These are phyloP conservation scores for Penicillium sp. DNA, from an alignment of 2,329 filamentous ascomycete genomes.

Conservation along the genomic window DNA sequence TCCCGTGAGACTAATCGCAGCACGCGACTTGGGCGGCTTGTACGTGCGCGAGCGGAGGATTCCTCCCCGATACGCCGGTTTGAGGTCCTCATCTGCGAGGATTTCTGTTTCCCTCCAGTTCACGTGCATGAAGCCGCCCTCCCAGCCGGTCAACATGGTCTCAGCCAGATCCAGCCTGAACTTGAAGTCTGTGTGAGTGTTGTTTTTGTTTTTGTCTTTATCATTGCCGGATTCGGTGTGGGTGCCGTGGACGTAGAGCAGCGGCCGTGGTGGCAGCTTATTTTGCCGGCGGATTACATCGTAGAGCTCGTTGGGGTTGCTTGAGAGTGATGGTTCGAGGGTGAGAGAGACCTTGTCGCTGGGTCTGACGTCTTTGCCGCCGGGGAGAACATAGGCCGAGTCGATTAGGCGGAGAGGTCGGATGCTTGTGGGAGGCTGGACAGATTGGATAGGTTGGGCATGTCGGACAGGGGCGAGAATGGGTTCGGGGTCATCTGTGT, in stretches of 20 bases:
- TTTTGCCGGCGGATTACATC: conserved; percentile 17
- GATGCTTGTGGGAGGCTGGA: neutral
- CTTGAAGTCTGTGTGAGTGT: conserved; percentile 17
- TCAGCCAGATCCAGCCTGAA: conserved; percentile 24
- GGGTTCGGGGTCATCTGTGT: conserved; percentile 20
- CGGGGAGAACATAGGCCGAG: conserved; percentile 21
- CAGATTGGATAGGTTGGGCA: neutral
- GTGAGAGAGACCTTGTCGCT: conserved; percentile 12
- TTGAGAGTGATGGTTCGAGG: conserved; percentile 16
- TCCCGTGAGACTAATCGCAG: neutral
- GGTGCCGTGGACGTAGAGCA: conserved; percentile 16
- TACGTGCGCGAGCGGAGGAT: conserved; percentile 17
- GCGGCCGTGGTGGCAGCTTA: conserved; percentile 20
- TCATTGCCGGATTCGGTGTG: conserved; percentile 16
- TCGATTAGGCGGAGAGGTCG: conserved; percentile 17
- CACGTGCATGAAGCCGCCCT: neutral
- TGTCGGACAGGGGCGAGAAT: neutral
- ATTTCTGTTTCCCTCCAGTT: conserved; percentile 16
- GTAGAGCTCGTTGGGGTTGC: conserved; percentile 15
- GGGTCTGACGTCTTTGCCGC: conserved; percentile 3
- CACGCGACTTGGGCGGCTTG: conserved; percentile 9
- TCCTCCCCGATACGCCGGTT: conserved; percentile 18
- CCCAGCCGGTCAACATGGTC: conserved; percentile 25
- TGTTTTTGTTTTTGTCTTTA: conserved; percentile 11
- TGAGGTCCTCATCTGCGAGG: conserved; percentile 13